Evolutionary conservation across 2,329 filamentous ascomycete genomes (phyloP).

Genomic region (Neodidymelliopsis sp.): DNA sequence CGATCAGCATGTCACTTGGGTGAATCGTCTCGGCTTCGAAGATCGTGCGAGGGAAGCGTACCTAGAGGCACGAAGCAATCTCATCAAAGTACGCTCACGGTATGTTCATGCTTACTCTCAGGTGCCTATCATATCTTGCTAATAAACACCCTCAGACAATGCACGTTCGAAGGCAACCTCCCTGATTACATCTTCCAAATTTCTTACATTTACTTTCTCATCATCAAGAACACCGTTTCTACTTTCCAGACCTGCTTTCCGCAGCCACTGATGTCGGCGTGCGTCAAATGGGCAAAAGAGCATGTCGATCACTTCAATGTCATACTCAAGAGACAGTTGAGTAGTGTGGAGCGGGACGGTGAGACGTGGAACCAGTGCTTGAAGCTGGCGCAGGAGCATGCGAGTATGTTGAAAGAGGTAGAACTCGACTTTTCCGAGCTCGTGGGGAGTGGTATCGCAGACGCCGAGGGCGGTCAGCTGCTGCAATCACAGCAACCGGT

Average conservation of each 20-base stretch:
- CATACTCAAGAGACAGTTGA: conserved; percentile 82
- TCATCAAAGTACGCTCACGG: conserved; percentile 84
- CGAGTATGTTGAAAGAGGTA: conserved; percentile 79
- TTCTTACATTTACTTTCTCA: conserved; percentile 92
- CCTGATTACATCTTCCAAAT: conserved; percentile 94
- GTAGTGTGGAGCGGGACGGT: conserved; percentile 79
- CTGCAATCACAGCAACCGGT: conserved; percentile 18
- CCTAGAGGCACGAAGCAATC: conserved; percentile 76
- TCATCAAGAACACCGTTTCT: conserved; percentile 90
- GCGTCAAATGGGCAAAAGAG: conserved; percentile 98
- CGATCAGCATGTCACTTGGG: conserved; percentile 81
- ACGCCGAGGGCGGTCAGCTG: conserved; percentile 9
- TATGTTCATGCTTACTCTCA: conserved; percentile 48
- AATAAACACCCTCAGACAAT: conserved; percentile 68
- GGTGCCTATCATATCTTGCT: conserved; percentile 19
- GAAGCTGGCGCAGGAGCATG: conserved; percentile 80
- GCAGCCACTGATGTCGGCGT: conserved; percentile 86
- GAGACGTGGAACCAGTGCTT: conserved; percentile 84
- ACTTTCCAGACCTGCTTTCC: conserved; percentile 85
- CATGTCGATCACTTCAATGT: conserved; percentile 90
- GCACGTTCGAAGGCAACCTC: conserved; percentile 92
- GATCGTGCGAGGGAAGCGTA: conserved; percentile 89
- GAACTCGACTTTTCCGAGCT: conserved; percentile 89
- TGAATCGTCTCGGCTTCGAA: conserved; percentile 87
- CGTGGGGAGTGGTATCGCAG: conserved; percentile 61